A percentile compares a stretch with the other conserved stretches of the same genome.
phyloP scores from a whole-genome alignment of 139 green algal genomes.

The Pedinophyceae sp. region DNA sequence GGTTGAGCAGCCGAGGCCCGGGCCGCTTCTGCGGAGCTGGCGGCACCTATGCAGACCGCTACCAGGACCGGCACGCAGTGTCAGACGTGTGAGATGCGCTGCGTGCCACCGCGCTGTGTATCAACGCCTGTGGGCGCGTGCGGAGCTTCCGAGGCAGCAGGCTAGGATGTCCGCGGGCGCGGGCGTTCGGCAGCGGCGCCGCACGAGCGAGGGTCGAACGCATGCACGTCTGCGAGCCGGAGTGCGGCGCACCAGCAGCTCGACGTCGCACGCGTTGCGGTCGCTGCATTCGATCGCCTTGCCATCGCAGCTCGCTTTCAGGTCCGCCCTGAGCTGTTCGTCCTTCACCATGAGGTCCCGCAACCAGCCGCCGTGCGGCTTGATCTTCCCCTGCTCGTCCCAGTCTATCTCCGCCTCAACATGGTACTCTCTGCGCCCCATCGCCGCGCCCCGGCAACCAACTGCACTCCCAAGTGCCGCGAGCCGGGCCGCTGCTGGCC shows the following conservation, averaged over 20 bases:
- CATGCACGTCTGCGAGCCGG: background rate
- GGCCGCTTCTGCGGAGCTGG: too few relatives aligned
- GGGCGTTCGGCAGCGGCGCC: background rate
- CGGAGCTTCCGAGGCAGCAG: background rate
- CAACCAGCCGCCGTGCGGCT: slow-evolving; percentile 54
- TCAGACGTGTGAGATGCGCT: too few relatives aligned
- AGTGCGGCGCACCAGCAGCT: slow-evolving; percentile 77
- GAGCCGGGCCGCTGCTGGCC: too few relatives aligned
- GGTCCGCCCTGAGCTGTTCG: slow-evolving; percentile 12
- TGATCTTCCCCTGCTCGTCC: too few relatives aligned
- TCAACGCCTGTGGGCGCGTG: background rate
- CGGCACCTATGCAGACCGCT: too few relatives aligned
- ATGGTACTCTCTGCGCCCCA: too few relatives aligned
- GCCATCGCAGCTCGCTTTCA: slow-evolving; percentile 36
- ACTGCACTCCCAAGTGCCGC: too few relatives aligned
- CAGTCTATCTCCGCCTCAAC: too few relatives aligned
- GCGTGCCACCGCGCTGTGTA: too few relatives aligned
- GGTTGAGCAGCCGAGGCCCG: too few relatives aligned
- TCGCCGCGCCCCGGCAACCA: too few relatives aligned
- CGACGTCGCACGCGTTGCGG: slow-evolving; percentile 79
- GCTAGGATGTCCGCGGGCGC: background rate
- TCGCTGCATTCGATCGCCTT: slow-evolving; percentile 57
- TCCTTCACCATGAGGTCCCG: slow-evolving; percentile 39
- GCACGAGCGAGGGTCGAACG: background rate
- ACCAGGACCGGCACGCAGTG: too few relatives aligned